Evolutionary conservation across 176 grass and related monocot genomes (phyloP).

Genomic region (Zea mays): Zm-B73-REFERENCE-NAM-5.0 NC_050101.1:178266501-178267000

Average conservation of each 20-base stretch:
- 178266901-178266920: background rate
- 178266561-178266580: too few species aligned
- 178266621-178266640: background rate
- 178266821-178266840: background rate
- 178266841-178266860: constrained; percentile 1
- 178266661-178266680: background rate
- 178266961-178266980: constrained; percentile 3
- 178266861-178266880: background rate
- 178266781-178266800: background rate
- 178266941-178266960: constrained; percentile 24
- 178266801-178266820: background rate
- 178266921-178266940: background rate
- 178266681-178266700: background rate
- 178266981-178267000: constrained; percentile 18
- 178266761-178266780: background rate
- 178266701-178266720: constrained; percentile 12
- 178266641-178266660: background rate
- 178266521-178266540: too few species aligned
- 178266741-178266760: constrained; percentile 13
- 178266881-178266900: background rate
- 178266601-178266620: constrained; percentile 15
- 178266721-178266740: background rate
- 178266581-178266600: background rate
- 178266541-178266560: too few species aligned
- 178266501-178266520: too few species aligned